These are phyloP conservation scores for Cystofilobasidium capitatum DNA, from an alignment of 768 basidiomycete species.

Conservation along the genomic window DNA sequence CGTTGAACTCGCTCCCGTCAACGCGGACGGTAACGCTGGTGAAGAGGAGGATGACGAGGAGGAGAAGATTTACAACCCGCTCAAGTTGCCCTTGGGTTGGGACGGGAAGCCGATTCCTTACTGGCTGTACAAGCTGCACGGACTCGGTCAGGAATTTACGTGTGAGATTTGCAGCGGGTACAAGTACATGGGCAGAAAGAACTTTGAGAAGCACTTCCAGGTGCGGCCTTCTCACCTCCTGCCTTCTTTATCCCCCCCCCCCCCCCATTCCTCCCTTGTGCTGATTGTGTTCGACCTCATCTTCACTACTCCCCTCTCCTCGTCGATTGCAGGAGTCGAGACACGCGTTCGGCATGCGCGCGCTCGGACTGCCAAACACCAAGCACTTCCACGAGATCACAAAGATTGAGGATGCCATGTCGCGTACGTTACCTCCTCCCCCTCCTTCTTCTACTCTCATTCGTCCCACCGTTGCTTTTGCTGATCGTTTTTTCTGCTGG, in stretches of 20 bases:
- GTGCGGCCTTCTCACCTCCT: conserved; percentile 39
- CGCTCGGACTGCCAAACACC: conserved; percentile 90
- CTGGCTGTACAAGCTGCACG: conserved; percentile 96
- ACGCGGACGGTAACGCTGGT: conserved; percentile 38
- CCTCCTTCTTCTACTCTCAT: not conserved
- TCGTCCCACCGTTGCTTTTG: not conserved
- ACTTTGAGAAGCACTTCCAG: conserved; percentile 93
- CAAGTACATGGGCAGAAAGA: conserved; percentile 96
- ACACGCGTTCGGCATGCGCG: conserved; percentile 96
- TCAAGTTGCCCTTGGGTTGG: conserved; percentile 93
- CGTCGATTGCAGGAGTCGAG: conserved; percentile 59
- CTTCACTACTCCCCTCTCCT: not conserved
- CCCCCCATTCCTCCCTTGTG: conserved; percentile 1
- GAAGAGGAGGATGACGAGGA: conserved; percentile 69
- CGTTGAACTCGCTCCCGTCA: conserved; percentile 36
- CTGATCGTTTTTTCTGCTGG: not conserved
- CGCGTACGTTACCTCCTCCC: conserved; percentile 51
- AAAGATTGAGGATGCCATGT: conserved; percentile 87
- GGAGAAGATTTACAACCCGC: conserved; percentile 93
- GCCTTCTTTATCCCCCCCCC: conserved; percentile 14
- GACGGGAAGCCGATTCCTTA: conserved; percentile 99
- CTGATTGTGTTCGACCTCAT: not conserved
- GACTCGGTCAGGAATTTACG: conserved; percentile 91
- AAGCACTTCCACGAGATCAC: conserved; percentile 99
- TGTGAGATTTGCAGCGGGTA: conserved; percentile 97